phyloP scores from a whole-genome alignment of 352 stramenopile genomes.

The Phytophthora tentaculata region DNA sequence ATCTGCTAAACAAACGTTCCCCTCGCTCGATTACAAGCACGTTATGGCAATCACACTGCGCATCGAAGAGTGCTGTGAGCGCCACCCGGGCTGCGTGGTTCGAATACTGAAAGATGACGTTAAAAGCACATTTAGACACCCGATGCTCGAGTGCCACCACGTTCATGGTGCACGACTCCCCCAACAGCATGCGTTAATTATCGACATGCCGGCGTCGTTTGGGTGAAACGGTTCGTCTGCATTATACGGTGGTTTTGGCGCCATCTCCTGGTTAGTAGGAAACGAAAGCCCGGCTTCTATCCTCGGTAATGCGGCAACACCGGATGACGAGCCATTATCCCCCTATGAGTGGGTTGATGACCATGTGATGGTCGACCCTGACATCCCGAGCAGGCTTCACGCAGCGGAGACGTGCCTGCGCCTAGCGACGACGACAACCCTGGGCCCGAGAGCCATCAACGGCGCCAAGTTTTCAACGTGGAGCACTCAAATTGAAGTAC shows the following conservation, averaged over 20 bases:
- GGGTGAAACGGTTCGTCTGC: neutral
- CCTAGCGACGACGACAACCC: neutral
- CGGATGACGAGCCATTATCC: neutral
- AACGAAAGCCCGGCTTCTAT: slow-evolving; percentile 13
- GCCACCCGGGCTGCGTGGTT: neutral
- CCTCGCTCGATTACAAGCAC: no score
- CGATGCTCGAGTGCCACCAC: neutral
- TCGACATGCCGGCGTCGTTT: neutral
- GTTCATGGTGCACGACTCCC: no score
- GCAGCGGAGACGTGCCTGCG: neutral
- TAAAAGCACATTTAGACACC: neutral
- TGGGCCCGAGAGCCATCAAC: slow-evolving; percentile 3
- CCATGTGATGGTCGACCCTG: slow-evolving; percentile 4
- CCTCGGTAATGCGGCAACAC: neutral
- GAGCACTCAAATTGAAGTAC: no score
- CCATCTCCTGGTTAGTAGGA: slow-evolving; percentile 13
- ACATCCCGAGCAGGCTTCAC: neutral
- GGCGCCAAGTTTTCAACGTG: no score
- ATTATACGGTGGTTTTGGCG: slow-evolving; percentile 3
- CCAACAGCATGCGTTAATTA: neutral
- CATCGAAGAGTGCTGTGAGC: neutral
- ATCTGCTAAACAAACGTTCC: neutral
- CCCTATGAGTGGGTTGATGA: slow-evolving; percentile 16
- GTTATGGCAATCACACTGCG: neutral
- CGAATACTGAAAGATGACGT: neutral